These are phyloP conservation scores for Vaccinium myrtillus DNA, from an alignment of 148 eudicot species.

Conservation along the genomic window DNA sequence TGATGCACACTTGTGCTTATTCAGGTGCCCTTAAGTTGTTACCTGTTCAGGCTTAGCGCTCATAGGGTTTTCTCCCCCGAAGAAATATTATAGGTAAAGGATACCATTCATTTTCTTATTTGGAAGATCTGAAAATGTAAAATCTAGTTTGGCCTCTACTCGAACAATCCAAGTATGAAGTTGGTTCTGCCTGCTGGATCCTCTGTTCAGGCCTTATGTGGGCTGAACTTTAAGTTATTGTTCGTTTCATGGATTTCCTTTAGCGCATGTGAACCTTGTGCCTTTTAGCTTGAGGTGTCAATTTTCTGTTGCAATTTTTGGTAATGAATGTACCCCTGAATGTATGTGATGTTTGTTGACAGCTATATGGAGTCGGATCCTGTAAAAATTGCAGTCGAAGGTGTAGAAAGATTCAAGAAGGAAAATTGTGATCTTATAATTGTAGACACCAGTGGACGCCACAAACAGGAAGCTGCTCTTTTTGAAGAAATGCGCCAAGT, in stretches of 20 bases:
- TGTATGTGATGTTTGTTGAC: slow-evolving; percentile 21
- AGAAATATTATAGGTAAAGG: neutral
- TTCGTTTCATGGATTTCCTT: neutral
- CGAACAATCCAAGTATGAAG: neutral
- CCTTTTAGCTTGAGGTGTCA: neutral
- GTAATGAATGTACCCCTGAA: neutral
- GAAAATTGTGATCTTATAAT: slow-evolving; percentile 94
- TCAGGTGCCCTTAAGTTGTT: neutral
- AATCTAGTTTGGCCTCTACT: neutral
- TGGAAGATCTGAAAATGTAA: neutral
- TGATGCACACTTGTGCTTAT: neutral
- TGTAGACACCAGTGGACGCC: slow-evolving; percentile 98
- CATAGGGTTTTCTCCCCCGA: neutral
- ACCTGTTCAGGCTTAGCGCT: neutral
- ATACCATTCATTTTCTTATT: neutral
- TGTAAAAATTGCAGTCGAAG: slow-evolving; percentile 92
- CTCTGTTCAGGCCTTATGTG: neutral
- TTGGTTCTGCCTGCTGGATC: slow-evolving; percentile 3
- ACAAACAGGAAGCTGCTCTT: slow-evolving; percentile 96
- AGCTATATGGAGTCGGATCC: slow-evolving; percentile 99
- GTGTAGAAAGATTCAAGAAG: slow-evolving; percentile 90
- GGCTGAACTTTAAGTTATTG: neutral
- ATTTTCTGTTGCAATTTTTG: neutral
- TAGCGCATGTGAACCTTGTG: neutral
- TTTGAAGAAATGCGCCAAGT: slow-evolving; percentile 99